Evolutionary conservation across 2,329 filamentous ascomycete genomes (phyloP).

Genomic region (Delphinella strobiligena): DNA sequence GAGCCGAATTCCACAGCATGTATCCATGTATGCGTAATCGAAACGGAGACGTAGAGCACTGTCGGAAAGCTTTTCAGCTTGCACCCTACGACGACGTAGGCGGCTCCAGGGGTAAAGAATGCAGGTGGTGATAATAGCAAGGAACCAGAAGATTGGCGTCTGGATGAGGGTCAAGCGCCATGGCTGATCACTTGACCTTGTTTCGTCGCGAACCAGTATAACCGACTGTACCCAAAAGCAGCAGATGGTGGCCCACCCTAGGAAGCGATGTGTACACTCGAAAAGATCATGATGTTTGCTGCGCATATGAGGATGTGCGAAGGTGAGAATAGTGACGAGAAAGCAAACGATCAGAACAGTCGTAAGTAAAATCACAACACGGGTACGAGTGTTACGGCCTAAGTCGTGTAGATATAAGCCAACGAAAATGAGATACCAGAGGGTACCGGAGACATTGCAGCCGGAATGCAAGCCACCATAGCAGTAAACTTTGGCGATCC

Average conservation of each 20-base stretch:
- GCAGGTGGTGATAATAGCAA: constrained; percentile 50
- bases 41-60: constrained; percentile 65
- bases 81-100: constrained; percentile 55
- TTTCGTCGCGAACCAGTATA: constrained; percentile 33
- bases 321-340: constrained; percentile 46
- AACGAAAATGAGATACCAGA: constrained; percentile 33
- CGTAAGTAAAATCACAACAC: constrained; percentile 31
- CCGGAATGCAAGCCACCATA: constrained; percentile 29
- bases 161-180: constrained; percentile 27
- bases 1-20: constrained; percentile 37
- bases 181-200: not conserved
- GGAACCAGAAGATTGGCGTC: constrained; percentile 54
- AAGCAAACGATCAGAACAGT: constrained; percentile 48
- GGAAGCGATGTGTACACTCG: constrained; percentile 59
- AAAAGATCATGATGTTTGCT: constrained; percentile 55
- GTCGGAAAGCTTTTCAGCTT: constrained; percentile 53
- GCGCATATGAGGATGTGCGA: constrained; percentile 54
- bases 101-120: constrained; percentile 63
- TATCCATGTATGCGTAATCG: constrained; percentile 39
- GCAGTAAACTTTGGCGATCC: constrained; percentile 28
- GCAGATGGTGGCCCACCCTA: constrained; percentile 54
- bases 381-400: constrained; percentile 1
- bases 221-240: constrained; percentile 55
- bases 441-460: constrained; percentile 23
- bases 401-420: not conserved